A percentile compares a stretch with the other conserved stretches of the same genome.
Evolutionary conservation across 208 protist species (phyloP).

Genomic region (Trypanosoma rangeli): DNA sequence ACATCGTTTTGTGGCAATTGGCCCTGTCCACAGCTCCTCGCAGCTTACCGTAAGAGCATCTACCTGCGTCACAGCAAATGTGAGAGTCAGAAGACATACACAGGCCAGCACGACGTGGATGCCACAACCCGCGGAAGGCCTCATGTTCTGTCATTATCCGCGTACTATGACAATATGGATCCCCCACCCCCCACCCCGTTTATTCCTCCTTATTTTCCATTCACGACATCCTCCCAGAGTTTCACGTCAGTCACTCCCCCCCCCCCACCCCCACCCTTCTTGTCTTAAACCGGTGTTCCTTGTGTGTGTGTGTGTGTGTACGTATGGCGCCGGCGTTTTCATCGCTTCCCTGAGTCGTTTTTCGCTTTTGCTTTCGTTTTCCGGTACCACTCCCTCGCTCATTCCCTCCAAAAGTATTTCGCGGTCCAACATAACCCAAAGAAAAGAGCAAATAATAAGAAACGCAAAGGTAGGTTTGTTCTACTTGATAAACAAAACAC

Average conservation of each 20-base stretch:
- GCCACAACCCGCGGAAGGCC: neutral
- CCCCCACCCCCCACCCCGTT: neutral
- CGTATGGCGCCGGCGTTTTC: neutral
- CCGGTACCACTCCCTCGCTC: neutral
- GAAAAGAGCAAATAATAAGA: neutral
- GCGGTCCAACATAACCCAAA: neutral
- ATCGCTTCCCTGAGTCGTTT: neutral
- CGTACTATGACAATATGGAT: neutral
- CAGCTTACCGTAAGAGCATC: slow-evolving; percentile 39
- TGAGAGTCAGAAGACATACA: neutral
- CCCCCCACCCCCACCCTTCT: neutral
- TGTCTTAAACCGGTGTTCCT: neutral
- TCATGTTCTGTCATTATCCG: neutral
- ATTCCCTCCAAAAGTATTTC: neutral
- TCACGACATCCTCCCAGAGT: neutral
- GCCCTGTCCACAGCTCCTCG: slow-evolving; percentile 58
- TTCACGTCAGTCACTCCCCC: too few relatives aligned
- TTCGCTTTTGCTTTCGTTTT: slow-evolving; percentile 13
- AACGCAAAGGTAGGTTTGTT: neutral
- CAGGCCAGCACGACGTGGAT: neutral
- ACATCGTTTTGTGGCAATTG: slow-evolving; percentile 51
- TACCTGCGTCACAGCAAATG: slow-evolving; percentile 17
- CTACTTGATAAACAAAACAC: neutral
- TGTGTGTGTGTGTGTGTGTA: neutral
- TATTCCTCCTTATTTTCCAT: neutral